Base-by-base conservation (phyloP, 106 monocot genomes). In the Acorus gramineus region DNA sequence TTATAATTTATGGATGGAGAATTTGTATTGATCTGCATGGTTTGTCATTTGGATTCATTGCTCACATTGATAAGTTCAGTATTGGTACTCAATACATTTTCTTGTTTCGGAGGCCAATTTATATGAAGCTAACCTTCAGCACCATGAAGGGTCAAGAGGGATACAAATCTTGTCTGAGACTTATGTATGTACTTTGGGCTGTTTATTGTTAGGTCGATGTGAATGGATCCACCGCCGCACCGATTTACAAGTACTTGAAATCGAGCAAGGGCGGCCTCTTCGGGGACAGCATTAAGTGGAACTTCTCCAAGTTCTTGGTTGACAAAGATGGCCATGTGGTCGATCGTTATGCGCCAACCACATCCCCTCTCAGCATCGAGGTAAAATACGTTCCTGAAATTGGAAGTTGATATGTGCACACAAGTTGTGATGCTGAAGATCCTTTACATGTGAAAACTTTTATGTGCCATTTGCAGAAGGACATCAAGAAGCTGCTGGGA, bases 241-340 rank as follows among this genome's bases (percentile, higher is more conserved):
- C 57, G 5, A 8, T 57, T 5, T 57, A 57, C 57, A 57, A 57
- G 57, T 57, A 11, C 57, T 11, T 57, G 9, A 57, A 57, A 12
- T 11, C 57, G 11, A 57, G 57, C 14, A 57, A 57, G 14, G 57
- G 57, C 4, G 57, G 57, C 9, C 57, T 57, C 57, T 57, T 57
- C n/a, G 57, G 57, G 5, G 57, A 57, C n/a, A 57, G 57, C 57
- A 57, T 57, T 9, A 52, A 52, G 9, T 52, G 52, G 52, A 52
- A 52, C 52, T 52, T 52, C 52, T 52, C 52, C 52, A 57, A 57
- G 57, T 57, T 57, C 57, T 57, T 57, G 57, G 57, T 57, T 2
- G 14, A 57, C 57, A 57, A 57, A 11, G 57, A 57, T 11, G 57
- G 57, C 5, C 10, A 57, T 5, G 57, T 57, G 8, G 57, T 57